Percentiles rank a stretch among this genome's conserved stretches.
These are phyloP conservation scores for Aquilaria yunnanensis DNA, from an alignment of 345 rosid genomes.

Conservation along the genomic window DNA sequence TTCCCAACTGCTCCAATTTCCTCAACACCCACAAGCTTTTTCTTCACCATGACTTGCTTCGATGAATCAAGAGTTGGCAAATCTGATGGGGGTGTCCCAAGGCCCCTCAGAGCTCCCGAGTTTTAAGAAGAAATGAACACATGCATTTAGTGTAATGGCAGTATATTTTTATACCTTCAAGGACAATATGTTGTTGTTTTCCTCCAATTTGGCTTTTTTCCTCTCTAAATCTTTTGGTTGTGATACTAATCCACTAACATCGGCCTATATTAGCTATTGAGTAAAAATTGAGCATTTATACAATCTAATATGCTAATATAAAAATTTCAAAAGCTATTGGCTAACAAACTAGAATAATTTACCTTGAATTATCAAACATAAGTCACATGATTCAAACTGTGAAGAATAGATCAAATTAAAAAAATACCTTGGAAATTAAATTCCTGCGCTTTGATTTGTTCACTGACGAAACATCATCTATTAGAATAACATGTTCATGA, in stretches of 20 bases:
- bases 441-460: conserved; percentile 76
- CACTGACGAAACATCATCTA: conserved; percentile 46
- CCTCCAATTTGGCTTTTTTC: conserved; percentile 68
- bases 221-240: conserved; percentile 72
- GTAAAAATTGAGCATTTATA: neutral
- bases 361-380: too few relatives aligned
- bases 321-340: too few relatives aligned
- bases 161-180: conserved; percentile 30
- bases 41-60: too few relatives aligned
- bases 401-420: neutral
- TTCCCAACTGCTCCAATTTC: too few relatives aligned
- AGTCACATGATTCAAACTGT: too few relatives aligned
- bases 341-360: too few relatives aligned
- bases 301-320: too few relatives aligned
- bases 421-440: conserved; percentile 66
- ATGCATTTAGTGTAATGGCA: neutral
- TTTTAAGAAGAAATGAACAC: neutral
- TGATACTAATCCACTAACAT: conserved; percentile 78
- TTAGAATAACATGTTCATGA: neutral
- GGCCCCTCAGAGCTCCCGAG: neutral
- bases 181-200: conserved; percentile 45
- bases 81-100: too few relatives aligned
- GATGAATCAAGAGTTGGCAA: too few relatives aligned
- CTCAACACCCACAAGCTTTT: too few relatives aligned
- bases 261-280: conserved; percentile 43